These are phyloP conservation scores for Fusarium lateritium DNA, from an alignment of 2,329 filamentous ascomycete species.

Conservation along the genomic window DNA sequence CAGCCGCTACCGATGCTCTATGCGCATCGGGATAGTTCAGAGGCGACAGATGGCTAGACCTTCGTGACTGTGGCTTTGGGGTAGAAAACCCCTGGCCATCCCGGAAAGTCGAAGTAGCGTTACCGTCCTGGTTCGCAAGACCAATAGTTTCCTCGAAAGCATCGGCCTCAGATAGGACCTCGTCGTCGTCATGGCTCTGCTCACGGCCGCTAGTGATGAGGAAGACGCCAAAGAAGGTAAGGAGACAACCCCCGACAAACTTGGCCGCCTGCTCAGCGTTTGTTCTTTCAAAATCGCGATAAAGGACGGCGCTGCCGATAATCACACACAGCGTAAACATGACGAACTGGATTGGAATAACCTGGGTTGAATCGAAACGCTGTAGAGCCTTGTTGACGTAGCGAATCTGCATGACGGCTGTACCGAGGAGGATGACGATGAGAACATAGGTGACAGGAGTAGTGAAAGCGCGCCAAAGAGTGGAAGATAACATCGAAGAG, in stretches of 20 bases:
- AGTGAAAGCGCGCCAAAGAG: slow-evolving; percentile 87
- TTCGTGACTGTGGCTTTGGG: slow-evolving; percentile 57
- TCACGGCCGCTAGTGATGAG: slow-evolving; percentile 90
- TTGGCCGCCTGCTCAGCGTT: slow-evolving; percentile 81
- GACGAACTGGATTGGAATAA: slow-evolving; percentile 98
- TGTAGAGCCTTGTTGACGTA: slow-evolving; percentile 92
- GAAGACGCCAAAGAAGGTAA: slow-evolving; percentile 98
- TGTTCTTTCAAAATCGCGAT: slow-evolving; percentile 93
- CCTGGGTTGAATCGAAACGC: slow-evolving; percentile 95
- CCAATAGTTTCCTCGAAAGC: slow-evolving; percentile 76
- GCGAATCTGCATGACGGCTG: slow-evolving; percentile 96
- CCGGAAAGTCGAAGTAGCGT: slow-evolving; percentile 29
- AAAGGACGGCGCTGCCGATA: slow-evolving; percentile 91
- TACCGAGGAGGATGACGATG: slow-evolving; percentile 82
- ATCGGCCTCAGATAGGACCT: slow-evolving; percentile 68
- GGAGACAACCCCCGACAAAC: slow-evolving; percentile 89
- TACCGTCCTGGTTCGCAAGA: slow-evolving; percentile 65
- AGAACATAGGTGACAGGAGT: slow-evolving; percentile 94
- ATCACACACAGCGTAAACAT: slow-evolving; percentile 97
- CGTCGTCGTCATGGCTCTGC: slow-evolving; percentile 69
- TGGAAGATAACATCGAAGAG: slow-evolving; percentile 93
- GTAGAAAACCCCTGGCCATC: slow-evolving; percentile 41
- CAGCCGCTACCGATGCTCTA: slow-evolving; percentile 50
- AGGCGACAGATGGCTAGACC: slow-evolving; percentile 65
- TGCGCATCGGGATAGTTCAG: slow-evolving; percentile 60